phyloP scores from a whole-genome alignment of 805 yeast genomes.

The Torulaspora franciscae region DNA sequence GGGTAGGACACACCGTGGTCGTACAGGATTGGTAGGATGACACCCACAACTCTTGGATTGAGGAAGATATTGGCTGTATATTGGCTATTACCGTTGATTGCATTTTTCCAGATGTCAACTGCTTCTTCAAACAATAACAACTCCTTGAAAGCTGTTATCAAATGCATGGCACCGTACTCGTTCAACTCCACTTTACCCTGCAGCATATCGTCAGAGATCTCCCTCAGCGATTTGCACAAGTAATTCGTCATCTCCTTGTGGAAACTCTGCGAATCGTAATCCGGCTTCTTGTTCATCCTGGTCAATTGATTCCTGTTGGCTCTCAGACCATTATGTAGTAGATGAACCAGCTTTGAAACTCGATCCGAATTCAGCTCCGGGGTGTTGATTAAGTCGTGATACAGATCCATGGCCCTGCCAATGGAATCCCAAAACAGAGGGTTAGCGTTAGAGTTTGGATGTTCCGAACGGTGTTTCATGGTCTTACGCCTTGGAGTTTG shows the following conservation, averaged over 20 bases:
- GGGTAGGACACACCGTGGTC: slow-evolving; percentile 57
- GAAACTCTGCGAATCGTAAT: slow-evolving; percentile 55
- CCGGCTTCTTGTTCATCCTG: slow-evolving; percentile 53
- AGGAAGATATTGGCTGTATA: slow-evolving; percentile 42
- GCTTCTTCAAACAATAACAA: slow-evolving; percentile 58
- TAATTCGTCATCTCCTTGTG: slow-evolving; percentile 49
- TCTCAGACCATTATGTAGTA: slow-evolving; percentile 52
- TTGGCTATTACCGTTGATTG: slow-evolving; percentile 23
- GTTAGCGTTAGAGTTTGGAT: slow-evolving; percentile 41
- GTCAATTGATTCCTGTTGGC: slow-evolving; percentile 52
- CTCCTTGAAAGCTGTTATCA: slow-evolving; percentile 56
- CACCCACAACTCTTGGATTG: slow-evolving; percentile 62
- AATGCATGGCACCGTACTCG: slow-evolving; percentile 52
- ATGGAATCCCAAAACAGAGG: slow-evolving; percentile 51
- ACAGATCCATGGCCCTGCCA: slow-evolving; percentile 46
- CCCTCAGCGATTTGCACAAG: slow-evolving; percentile 47
- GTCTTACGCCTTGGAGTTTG: slow-evolving; percentile 34
- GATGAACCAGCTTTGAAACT: slow-evolving; percentile 46
- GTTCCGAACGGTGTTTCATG: slow-evolving; percentile 29
- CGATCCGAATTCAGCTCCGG: slow-evolving; percentile 46
- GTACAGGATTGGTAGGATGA: slow-evolving; percentile 60
- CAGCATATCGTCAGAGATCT: slow-evolving; percentile 47
- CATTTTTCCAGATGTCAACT: slow-evolving; percentile 63
- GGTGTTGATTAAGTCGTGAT: slow-evolving; percentile 43
- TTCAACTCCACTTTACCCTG: slow-evolving; percentile 42